Conservation (phyloP, 2,329 filamentous ascomycete genomes). For the Fusarium sp. region DNA sequence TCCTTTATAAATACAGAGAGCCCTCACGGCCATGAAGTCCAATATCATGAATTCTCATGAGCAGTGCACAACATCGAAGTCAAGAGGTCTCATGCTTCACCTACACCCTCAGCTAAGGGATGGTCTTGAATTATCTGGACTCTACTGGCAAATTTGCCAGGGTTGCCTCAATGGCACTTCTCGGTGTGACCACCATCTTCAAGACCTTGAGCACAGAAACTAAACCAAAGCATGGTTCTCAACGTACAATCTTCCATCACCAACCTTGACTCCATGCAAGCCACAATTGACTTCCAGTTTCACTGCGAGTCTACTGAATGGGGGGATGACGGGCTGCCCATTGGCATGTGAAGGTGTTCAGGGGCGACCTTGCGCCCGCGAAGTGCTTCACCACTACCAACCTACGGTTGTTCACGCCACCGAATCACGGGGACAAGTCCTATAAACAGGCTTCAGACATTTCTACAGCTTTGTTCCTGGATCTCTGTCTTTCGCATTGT, state of each 20-base stretch:
- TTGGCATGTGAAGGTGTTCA: background rate
- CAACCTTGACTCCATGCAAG: background rate
- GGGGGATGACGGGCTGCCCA: background rate
- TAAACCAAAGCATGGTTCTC: background rate
- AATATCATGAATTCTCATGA: no score
- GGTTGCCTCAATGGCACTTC: background rate
- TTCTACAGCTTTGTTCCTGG: no score
- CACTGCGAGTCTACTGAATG: background rate
- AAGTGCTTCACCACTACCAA: accelerated
- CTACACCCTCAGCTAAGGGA: no score
- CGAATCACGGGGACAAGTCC: accelerated
- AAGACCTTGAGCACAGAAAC: background rate
- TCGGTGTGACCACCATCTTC: background rate
- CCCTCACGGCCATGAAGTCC: no score
- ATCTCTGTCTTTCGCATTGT: no score
- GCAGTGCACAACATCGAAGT: no score
- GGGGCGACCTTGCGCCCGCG: no score
- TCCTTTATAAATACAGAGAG: no score
- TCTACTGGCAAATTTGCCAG: background rate
- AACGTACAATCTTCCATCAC: no score
- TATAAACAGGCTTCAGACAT: no score
- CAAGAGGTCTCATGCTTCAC: no score
- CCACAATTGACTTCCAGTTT: background rate
- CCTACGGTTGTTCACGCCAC: accelerated
- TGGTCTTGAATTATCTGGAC: no score